phyloP scores from a whole-genome alignment of 345 rosid species.

The Linum lewisii region DNA sequence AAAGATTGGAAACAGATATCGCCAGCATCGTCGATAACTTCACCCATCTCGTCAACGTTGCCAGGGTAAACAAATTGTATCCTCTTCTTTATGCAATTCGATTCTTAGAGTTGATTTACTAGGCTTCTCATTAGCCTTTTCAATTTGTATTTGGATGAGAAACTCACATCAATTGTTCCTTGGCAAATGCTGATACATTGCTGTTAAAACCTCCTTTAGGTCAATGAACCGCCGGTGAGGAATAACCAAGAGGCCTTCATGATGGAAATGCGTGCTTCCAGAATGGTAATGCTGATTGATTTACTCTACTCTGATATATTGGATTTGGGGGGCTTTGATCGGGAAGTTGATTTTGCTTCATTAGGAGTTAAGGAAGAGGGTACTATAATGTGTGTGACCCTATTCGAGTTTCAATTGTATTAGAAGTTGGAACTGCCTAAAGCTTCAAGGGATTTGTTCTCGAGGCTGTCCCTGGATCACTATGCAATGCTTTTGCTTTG shows the following conservation, averaged over 20 bases:
- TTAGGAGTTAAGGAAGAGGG: neutral
- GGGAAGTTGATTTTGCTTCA: neutral
- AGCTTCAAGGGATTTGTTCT: neutral
- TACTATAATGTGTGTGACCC: neutral
- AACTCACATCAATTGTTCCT: neutral
- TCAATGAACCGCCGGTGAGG: conserved; percentile 64
- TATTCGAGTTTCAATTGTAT: neutral
- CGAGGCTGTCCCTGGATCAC: neutral
- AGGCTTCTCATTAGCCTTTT: too few species aligned
- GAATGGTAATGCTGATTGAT: conserved; percentile 43
- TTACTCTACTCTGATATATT: neutral
- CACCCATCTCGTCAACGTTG: conserved; percentile 69
- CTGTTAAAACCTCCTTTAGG: conserved; percentile 33
- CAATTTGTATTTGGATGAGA: neutral
- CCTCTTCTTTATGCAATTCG: neutral
- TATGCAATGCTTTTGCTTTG: too few species aligned
- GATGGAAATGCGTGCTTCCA: conserved; percentile 97
- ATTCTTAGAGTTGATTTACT: too few species aligned
- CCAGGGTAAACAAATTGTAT: conserved; percentile 33
- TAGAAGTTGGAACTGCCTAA: neutral
- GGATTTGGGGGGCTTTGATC: neutral
- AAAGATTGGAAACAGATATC: conserved; percentile 75
- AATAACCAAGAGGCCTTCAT: conserved; percentile 79
- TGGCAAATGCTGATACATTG: neutral
- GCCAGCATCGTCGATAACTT: conserved; percentile 74